These are phyloP conservation scores for Hanseniaspora mollemarum DNA, from an alignment of 805 yeast species.

Conservation along the genomic window DNA sequence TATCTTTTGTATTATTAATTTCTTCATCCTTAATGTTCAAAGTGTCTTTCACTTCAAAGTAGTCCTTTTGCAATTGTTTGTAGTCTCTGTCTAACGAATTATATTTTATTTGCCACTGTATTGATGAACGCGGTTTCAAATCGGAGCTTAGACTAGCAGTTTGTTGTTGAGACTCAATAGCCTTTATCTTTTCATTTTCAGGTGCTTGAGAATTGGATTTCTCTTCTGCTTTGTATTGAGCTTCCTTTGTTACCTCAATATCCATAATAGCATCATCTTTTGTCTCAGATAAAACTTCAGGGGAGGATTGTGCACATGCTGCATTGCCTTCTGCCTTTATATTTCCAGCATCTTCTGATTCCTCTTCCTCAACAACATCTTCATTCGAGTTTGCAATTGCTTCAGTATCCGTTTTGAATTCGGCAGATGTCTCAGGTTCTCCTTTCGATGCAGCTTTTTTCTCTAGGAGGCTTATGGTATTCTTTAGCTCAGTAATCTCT, in stretches of 20 bases:
- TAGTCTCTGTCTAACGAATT: constrained; percentile 14
- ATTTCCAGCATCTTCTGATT: not conserved
- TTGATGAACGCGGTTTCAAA: constrained; percentile 15
- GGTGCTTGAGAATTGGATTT: not conserved
- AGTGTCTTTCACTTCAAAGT: constrained; percentile 22
- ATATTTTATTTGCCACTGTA: constrained; percentile 16
- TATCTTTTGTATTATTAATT: constrained; percentile 58
- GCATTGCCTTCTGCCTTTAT: no score
- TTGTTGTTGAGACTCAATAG: not conserved
- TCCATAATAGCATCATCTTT: no score
- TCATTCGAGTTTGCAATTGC: constrained; percentile 19
- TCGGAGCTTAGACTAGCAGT: no score
- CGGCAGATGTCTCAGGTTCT: constrained; percentile 19
- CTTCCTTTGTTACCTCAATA: no score
- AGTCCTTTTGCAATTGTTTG: constrained; percentile 16
- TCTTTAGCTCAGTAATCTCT: not conserved
- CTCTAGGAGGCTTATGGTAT: not conserved
- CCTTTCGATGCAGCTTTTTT: not conserved
- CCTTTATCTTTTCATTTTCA: no score
- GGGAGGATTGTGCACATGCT: no score
- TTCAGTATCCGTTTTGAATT: constrained; percentile 19
- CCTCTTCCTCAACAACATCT: constrained; percentile 15
- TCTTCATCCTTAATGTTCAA: constrained; percentile 46
- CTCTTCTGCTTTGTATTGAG: no score
- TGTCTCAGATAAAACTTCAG: no score